Conservation (phyloP, 495 filamentous ascomycete genomes). For the Aspergillus sclerotioniger region DNA sequence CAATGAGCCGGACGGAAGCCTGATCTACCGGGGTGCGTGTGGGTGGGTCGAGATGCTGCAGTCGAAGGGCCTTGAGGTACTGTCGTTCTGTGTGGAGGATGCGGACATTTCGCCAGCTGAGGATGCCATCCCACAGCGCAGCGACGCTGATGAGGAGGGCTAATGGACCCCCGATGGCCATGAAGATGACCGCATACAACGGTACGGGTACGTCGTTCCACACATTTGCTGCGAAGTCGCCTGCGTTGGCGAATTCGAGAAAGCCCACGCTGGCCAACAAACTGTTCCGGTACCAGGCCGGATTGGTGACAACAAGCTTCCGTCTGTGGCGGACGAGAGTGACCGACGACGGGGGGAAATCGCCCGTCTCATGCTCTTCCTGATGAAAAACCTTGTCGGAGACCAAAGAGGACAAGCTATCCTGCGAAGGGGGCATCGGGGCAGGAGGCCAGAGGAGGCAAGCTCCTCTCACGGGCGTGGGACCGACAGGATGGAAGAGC, state of each 20-base stretch:
- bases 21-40: conserved; percentile 9
- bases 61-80: conserved; percentile 22
- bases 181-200: conserved; percentile 38
- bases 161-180: conserved; percentile 48
- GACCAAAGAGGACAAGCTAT: neutral
- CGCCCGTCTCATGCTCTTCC: conserved; percentile 6
- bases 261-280: conserved; percentile 45
- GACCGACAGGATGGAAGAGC: conserved; percentile 3
- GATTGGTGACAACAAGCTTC: conserved; percentile 21
- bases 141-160: conserved; percentile 44
- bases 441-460: conserved; percentile 8
- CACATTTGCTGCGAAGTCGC: conserved; percentile 52
- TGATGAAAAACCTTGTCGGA: conserved; percentile 5
- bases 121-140: conserved; percentile 36
- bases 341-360: conserved; percentile 14
- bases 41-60: conserved; percentile 4
- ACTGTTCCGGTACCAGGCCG: conserved; percentile 43
- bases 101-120: conserved; percentile 43
- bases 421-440: conserved; percentile 6
- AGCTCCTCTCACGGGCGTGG: conserved; percentile 1
- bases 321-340: conserved; percentile 22
- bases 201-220: conserved; percentile 50
- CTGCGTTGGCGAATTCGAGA: conserved; percentile 52
- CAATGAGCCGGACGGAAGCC: conserved; percentile 24
- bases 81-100: conserved; percentile 37